A percentile compares a stretch with the other conserved stretches of the same genome.
Evolutionary conservation across 1,284 basidiomycete genomes (phyloP).

Genomic region (Xerocomus tenax): DNA sequence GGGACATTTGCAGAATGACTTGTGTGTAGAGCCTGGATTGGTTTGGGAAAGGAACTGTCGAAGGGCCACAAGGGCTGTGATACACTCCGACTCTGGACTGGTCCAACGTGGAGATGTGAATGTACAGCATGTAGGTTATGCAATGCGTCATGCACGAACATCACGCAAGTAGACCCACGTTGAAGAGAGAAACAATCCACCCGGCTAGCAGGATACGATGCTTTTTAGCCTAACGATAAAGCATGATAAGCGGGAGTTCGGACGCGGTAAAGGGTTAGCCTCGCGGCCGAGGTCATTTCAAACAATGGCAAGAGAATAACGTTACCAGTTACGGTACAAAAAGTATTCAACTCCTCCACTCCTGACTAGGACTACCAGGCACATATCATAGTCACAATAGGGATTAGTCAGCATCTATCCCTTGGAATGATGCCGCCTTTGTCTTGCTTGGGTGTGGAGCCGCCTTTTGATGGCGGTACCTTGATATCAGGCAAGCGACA

Average conservation of each 20-base stretch:
- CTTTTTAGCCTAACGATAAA: too few species aligned
- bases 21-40: conserved; percentile 6
- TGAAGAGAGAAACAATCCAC: not conserved
- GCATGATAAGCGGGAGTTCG: not conserved
- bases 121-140: not conserved
- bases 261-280: not conserved
- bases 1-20: conserved; percentile 13
- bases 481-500: too few species aligned
- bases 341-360: not conserved
- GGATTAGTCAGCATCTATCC: not conserved
- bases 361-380: too few species aligned
- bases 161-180: conserved; percentile 12
- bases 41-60: not conserved
- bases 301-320: not conserved
- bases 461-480: not conserved
- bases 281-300: conserved; percentile 4
- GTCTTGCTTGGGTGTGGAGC: not conserved
- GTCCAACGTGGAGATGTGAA: conserved; percentile 11
- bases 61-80: conserved; percentile 3
- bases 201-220: not conserved
- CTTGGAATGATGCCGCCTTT: not conserved
- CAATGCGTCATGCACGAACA: conserved; percentile 13
- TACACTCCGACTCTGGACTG: conserved; percentile 11
- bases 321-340: not conserved
- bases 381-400: not conserved